A percentile compares a stretch with the other conserved stretches of the same genome.
phyloP scores from a whole-genome alignment of 2,329 filamentous ascomycete genomes.

The Verticillium isaacii region DNA sequence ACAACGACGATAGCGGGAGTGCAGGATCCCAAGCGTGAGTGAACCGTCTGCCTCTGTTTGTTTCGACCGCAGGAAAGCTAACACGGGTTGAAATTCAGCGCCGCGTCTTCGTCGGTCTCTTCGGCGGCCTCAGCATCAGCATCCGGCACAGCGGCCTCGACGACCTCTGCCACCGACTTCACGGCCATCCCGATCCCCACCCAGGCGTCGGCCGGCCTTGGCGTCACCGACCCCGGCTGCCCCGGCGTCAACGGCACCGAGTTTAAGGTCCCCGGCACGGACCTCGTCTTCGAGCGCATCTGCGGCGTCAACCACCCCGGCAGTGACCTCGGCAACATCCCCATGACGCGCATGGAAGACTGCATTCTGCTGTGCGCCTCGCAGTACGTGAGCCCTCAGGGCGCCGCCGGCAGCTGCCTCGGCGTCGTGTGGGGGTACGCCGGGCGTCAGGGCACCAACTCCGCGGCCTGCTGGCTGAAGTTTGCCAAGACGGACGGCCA shows the following conservation, averaged over 20 bases:
- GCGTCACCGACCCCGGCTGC: conserved; percentile 1
- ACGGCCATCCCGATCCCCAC: conserved; percentile 5
- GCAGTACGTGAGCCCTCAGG: conserved; percentile 14
- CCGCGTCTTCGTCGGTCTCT: background rate
- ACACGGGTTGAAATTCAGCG: background rate
- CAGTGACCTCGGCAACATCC: conserved; percentile 15
- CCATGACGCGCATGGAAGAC: conserved; percentile 15
- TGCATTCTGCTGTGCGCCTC: conserved; percentile 17
- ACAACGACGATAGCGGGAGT: background rate
- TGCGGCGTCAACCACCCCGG: conserved; percentile 14
- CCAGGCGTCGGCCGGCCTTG: conserved; percentile 3
- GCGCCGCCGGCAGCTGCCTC: conserved; percentile 10
- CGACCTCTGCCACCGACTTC: background rate
- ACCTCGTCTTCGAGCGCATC: conserved; percentile 11
- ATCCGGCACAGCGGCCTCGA: background rate
- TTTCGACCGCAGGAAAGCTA: background rate
- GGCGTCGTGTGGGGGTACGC: conserved; percentile 16
- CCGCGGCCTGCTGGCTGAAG: conserved; percentile 17
- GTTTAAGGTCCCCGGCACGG: conserved; percentile 12
- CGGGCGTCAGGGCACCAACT: conserved; percentile 13
- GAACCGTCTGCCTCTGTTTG: background rate
- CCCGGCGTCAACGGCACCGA: conserved; percentile 9
- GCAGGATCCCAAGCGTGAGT: background rate
- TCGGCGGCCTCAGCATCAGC: background rate
- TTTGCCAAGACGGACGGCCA: conserved; percentile 6